These are phyloP conservation scores for Knufia petricola DNA, from an alignment of 2,329 filamentous ascomycete species.

Conservation along the genomic window DNA sequence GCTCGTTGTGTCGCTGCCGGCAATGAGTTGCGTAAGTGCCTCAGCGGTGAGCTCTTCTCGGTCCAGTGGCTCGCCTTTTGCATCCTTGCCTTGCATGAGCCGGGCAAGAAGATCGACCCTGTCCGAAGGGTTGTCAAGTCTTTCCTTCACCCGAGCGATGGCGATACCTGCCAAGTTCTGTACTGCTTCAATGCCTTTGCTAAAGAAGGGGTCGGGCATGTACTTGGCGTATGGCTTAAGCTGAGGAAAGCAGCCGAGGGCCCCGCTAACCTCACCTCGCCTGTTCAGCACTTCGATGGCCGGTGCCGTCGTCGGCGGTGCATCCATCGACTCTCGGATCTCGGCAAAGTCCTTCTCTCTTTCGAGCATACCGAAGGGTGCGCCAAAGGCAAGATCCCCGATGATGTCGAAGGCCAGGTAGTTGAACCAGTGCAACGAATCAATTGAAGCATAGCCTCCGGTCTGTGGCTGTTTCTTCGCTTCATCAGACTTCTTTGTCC, in stretches of 20 bases:
- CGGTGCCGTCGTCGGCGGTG: conserved; percentile 57
- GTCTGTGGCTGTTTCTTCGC: conserved; percentile 34
- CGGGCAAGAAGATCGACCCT: conserved; percentile 73
- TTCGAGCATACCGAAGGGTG: conserved; percentile 73
- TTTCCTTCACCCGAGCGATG: conserved; percentile 65
- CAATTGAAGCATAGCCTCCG: conserved; percentile 52
- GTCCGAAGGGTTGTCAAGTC: conserved; percentile 52
- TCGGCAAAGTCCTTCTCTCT: conserved; percentile 68
- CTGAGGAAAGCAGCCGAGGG: conserved; percentile 62
- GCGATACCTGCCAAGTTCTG: conserved; percentile 79
- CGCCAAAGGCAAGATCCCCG: conserved; percentile 58
- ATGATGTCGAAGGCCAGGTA: conserved; percentile 54
- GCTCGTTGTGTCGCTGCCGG: conserved; percentile 56
- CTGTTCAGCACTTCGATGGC: conserved; percentile 85
- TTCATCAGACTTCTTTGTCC: conserved; percentile 53
- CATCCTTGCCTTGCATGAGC: conserved; percentile 77
- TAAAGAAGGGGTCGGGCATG: conserved; percentile 75
- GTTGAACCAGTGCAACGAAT: conserved; percentile 75
- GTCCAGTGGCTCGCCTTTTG: conserved; percentile 64
- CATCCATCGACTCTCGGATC: conserved; percentile 52
- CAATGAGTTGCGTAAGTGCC: conserved; percentile 77
- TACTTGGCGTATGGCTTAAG: conserved; percentile 73
- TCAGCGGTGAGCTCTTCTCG: conserved; percentile 77
- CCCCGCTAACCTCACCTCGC: conserved; percentile 73
- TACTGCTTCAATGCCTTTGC: conserved; percentile 58